Conservation (phyloP, 2,329 filamentous ascomycete genomes). For the Colletotrichum sansevieriae region DNA sequence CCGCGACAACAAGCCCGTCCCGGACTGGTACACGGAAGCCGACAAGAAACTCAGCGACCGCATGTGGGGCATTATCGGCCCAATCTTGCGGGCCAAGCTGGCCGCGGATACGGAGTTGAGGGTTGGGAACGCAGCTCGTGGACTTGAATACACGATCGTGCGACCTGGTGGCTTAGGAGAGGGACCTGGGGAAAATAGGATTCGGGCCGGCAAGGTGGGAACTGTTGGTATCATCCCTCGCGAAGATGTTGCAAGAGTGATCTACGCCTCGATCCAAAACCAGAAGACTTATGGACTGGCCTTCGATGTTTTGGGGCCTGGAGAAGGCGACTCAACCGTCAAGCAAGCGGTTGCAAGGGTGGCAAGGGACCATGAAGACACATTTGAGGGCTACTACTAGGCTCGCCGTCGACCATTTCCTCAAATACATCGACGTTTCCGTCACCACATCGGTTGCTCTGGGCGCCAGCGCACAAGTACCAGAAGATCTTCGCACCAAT, state of each 20-base stretch:
- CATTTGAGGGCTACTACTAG: conserved; percentile 48
- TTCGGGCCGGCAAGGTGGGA: conserved; percentile 58
- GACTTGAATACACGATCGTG: conserved; percentile 60
- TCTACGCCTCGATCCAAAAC: conserved; percentile 56
- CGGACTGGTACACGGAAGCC: conserved; percentile 58
- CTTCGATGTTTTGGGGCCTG: conserved; percentile 57
- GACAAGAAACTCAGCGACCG: conserved; percentile 52
- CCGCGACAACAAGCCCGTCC: conserved; percentile 50
- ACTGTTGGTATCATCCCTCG: conserved; percentile 53
- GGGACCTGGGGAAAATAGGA: conserved; percentile 52
- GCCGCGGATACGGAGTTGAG: conserved; percentile 56
- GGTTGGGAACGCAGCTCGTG: conserved; percentile 52
- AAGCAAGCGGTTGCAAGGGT: conserved; percentile 55
- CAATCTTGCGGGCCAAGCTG: conserved; percentile 58
- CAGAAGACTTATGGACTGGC: conserved; percentile 55
- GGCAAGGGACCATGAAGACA: conserved; percentile 50
- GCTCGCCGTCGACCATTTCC: background rate
- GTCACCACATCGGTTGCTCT: no score
- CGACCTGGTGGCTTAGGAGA: conserved; percentile 56
- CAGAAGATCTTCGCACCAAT: no score
- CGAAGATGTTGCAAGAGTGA: conserved; percentile 59
- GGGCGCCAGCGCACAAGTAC: no score
- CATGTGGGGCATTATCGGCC: conserved; percentile 54
- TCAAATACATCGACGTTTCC: no score
- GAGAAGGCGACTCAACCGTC: conserved; percentile 50